Conservation (phyloP, 176 grass and related monocot species). For the Stipa capillata region DNA sequence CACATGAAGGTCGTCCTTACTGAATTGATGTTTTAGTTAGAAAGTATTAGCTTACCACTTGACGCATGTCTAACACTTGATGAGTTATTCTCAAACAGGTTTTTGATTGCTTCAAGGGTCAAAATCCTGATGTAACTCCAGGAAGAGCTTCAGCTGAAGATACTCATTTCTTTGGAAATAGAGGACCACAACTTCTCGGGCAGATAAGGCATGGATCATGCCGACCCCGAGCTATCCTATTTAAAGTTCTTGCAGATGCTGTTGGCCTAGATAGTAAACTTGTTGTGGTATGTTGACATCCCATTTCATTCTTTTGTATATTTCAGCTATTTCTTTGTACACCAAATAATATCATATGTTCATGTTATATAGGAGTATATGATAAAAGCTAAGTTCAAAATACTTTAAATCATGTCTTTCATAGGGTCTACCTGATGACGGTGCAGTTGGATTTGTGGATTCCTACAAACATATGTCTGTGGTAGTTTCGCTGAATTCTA, state of each 20-base stretch:
- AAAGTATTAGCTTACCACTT: not conserved
- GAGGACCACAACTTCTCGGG: slow-evolving; percentile 82
- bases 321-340: not conserved
- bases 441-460: slow-evolving; percentile 77
- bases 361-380: not conserved
- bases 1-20: not conserved
- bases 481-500: slow-evolving; percentile 80
- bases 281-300: slow-evolving; percentile 70
- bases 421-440: slow-evolving; percentile 81
- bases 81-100: slow-evolving; percentile 55
- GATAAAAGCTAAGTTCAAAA: not conserved
- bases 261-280: slow-evolving; percentile 98
- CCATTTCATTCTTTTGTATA: not conserved
- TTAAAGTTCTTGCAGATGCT: slow-evolving; percentile 98
- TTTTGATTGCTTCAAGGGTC: slow-evolving; percentile 96
- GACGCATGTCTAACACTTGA: slow-evolving; percentile 7
- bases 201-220: slow-evolving; percentile 98
- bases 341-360: not conserved
- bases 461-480: slow-evolving; percentile 99
- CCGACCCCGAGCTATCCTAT: slow-evolving; percentile 87
- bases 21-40: not conserved
- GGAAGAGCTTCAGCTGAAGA: slow-evolving; percentile 72
- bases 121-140: slow-evolving; percentile 72
- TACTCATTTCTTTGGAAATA: slow-evolving; percentile 67
- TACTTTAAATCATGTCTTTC: slow-evolving; percentile 15